These are phyloP conservation scores for Glomus cerebriforme DNA, from an alignment of 192 early-diverging fungal species.

Conservation along the genomic window DNA sequence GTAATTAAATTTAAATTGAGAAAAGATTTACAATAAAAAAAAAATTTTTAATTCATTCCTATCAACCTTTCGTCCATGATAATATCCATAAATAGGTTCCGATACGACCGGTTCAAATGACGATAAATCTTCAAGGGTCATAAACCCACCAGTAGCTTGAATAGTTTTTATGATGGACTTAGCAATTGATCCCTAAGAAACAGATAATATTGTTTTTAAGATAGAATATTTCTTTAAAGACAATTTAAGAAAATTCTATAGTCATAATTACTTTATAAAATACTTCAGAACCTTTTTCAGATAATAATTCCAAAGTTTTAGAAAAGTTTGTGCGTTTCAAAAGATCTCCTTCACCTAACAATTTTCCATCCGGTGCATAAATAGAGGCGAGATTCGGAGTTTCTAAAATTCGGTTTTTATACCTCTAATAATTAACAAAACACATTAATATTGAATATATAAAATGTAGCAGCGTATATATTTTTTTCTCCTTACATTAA, in stretches of 20 bases:
- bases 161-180: constrained; percentile 66
- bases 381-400: constrained; percentile 47
- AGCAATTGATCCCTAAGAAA: constrained; percentile 67
- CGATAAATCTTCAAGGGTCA: constrained; percentile 74
- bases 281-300: constrained; percentile 58
- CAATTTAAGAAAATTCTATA: background rate
- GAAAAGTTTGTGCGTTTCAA: constrained; percentile 62
- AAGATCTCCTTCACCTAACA: constrained; percentile 69
- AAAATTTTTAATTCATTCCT: constrained; percentile 28
- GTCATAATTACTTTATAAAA: constrained; percentile 49
- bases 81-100: constrained; percentile 64
- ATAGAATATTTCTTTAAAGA: constrained; percentile 33
- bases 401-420: constrained; percentile 29
- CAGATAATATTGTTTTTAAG: background rate
- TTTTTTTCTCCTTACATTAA: constrained; percentile 23
- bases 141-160: constrained; percentile 69
- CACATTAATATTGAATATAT: background rate
- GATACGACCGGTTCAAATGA: constrained; percentile 65
- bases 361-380: constrained; percentile 71
- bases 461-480: background rate
- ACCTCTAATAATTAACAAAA: constrained; percentile 10
- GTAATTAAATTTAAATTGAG: background rate
- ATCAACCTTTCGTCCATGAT: constrained; percentile 78
- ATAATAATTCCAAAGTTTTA: constrained; percentile 64
- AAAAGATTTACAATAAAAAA: background rate